These are phyloP conservation scores for Sicyos baderoa DNA, from an alignment of 306 rosid species.

Conservation along the genomic window DNA sequence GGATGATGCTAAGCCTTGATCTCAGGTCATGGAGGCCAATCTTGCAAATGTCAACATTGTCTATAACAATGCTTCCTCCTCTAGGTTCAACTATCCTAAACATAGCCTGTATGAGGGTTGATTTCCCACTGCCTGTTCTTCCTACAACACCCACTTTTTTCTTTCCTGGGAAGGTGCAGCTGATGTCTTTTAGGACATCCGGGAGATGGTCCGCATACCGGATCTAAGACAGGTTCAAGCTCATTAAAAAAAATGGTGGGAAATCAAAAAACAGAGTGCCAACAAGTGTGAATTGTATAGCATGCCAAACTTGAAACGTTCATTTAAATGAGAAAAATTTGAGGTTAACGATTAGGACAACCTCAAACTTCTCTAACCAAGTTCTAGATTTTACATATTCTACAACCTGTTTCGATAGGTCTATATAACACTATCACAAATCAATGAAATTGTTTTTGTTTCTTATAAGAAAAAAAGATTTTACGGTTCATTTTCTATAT, in stretches of 20 bases:
- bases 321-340: background rate
- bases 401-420: too few species aligned
- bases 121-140: constrained; percentile 92
- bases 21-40: constrained; percentile 90
- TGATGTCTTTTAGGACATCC: constrained; percentile 59
- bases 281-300: background rate
- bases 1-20: constrained; percentile 84
- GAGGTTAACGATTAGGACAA: background rate
- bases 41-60: constrained; percentile 57
- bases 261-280: background rate
- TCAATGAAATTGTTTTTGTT: too few species aligned
- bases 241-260: background rate
- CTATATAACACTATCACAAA: too few species aligned
- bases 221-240: constrained; percentile 35
- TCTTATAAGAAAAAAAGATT: background rate
- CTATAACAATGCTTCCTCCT: constrained; percentile 75
- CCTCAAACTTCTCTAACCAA: background rate
- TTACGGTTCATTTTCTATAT: background rate
- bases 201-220: constrained; percentile 95
- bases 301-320: background rate
- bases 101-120: constrained; percentile 89
- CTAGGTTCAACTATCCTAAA: constrained; percentile 82
- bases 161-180: constrained; percentile 81
- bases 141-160: constrained; percentile 89
- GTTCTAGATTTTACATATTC: background rate